Evolutionary conservation across 2,329 filamentous ascomycete genomes (phyloP).

Genomic region (Albophoma yamanashiensis): DNA sequence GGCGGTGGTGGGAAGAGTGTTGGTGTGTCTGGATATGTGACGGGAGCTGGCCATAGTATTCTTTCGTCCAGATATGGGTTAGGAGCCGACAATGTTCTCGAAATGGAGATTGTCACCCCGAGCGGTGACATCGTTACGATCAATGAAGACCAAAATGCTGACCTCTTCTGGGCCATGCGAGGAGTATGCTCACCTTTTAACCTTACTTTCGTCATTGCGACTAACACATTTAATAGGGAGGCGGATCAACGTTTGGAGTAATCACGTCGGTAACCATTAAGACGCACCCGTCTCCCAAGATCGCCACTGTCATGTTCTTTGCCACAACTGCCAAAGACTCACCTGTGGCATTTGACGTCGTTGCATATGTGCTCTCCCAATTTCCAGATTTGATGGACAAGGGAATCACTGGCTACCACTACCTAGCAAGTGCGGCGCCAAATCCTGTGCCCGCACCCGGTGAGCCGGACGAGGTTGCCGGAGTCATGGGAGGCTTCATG

Average conservation of each 20-base stretch:
- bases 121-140: slow-evolving; percentile 36
- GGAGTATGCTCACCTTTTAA: slow-evolving; percentile 29
- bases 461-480: slow-evolving; percentile 18
- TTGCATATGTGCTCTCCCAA: slow-evolving; percentile 33
- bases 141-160: slow-evolving; percentile 40
- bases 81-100: slow-evolving; percentile 50
- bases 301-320: slow-evolving; percentile 12
- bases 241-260: slow-evolving; percentile 50
- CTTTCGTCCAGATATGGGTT: slow-evolving; percentile 44
- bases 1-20: slow-evolving; percentile 46
- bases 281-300: slow-evolving; percentile 32
- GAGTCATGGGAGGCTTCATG: slow-evolving; percentile 21
- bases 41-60: slow-evolving; percentile 49
- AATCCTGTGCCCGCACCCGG: slow-evolving; percentile 25
- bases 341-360: slow-evolving; percentile 31
- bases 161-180: slow-evolving; percentile 55
- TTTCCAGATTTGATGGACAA: slow-evolving; percentile 36
- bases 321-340: slow-evolving; percentile 16
- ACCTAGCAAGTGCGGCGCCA: slow-evolving; percentile 21
- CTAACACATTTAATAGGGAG: slow-evolving; percentile 27
- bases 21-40: slow-evolving; percentile 48
- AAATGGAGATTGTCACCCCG: slow-evolving; percentile 46
- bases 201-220: too few species aligned
- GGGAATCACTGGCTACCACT: slow-evolving; percentile 40
- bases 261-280: slow-evolving; percentile 46